Conservation (phyloP, 1,284 basidiomycete species). For the Schizophyllum amplum region DNA sequence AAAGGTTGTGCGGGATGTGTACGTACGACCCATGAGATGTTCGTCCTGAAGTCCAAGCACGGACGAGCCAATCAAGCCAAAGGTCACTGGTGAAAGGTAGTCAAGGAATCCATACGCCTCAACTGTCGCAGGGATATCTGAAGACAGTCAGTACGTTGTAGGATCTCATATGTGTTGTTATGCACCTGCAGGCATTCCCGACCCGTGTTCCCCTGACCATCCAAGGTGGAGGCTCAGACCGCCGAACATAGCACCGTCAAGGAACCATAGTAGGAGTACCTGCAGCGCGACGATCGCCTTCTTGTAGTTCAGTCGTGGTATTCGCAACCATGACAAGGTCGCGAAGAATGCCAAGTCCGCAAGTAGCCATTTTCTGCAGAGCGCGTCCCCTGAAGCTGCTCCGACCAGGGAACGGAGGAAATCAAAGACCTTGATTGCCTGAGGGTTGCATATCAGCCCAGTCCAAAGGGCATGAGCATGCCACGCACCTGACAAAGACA, state of each 20-base stretch:
- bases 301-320: slow-evolving; percentile 70
- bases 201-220: slow-evolving; percentile 15
- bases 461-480: neutral
- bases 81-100: slow-evolving; percentile 37
- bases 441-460: neutral
- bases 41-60: slow-evolving; percentile 29
- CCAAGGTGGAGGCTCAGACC: slow-evolving; percentile 45
- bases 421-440: slow-evolving; percentile 65
- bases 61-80: slow-evolving; percentile 37
- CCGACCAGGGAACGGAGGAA: slow-evolving; percentile 43
- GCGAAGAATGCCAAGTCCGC: slow-evolving; percentile 58
- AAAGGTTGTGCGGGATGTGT: neutral
- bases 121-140: slow-evolving; percentile 34
- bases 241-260: slow-evolving; percentile 69
- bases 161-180: slow-evolving; percentile 1
- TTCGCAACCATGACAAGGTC: slow-evolving; percentile 57
- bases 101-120: slow-evolving; percentile 35
- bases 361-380: slow-evolving; percentile 63
- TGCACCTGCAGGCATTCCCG: slow-evolving; percentile 22
- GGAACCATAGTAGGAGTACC: slow-evolving; percentile 45
- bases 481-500: slow-evolving; percentile 42
- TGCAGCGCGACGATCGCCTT: slow-evolving; percentile 54
- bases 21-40: slow-evolving; percentile 62
- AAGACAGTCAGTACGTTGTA: slow-evolving; percentile 19
- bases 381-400: slow-evolving; percentile 29